Conservation (phyloP, 106 monocot species). For the Acorus gramineus region DNA sequence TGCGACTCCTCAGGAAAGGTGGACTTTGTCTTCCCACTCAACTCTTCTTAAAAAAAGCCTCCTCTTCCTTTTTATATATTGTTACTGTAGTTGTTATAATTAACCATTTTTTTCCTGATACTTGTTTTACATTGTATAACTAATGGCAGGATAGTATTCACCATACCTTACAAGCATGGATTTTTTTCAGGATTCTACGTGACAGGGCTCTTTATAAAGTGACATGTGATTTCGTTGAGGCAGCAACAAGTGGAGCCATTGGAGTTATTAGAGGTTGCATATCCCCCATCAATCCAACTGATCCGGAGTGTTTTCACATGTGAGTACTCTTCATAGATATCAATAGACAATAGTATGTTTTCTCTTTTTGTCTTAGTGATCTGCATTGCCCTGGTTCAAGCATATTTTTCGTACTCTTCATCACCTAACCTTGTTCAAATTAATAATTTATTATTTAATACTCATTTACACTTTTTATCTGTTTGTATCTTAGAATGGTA, state of each 20-base stretch:
- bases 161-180: slow-evolving; percentile 2
- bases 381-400: too few species aligned
- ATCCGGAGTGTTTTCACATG: slow-evolving; percentile 99
- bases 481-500: background rate
- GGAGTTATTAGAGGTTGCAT: slow-evolving; percentile 93
- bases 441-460: background rate
- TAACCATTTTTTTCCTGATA: too few species aligned
- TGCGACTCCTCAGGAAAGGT: slow-evolving; percentile 83
- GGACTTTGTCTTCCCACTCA: background rate
- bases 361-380: too few species aligned
- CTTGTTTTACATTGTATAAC: background rate
- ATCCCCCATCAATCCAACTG: slow-evolving; percentile 95
- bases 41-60: too few species aligned
- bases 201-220: slow-evolving; percentile 96
- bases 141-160: background rate
- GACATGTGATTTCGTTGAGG: slow-evolving; percentile 96
- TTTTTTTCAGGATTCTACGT: slow-evolving; percentile 68
- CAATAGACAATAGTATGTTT: too few species aligned
- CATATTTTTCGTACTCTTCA: too few species aligned
- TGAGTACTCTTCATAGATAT: slow-evolving; percentile 29
- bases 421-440: too few species aligned
- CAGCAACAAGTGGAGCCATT: slow-evolving; percentile 84
- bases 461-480: background rate
- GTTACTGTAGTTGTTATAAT: too few species aligned
- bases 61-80: too few species aligned